Evolutionary conservation across 306 rosid species (phyloP).

Genomic region (Oxytropis ochrocephala): DNA sequence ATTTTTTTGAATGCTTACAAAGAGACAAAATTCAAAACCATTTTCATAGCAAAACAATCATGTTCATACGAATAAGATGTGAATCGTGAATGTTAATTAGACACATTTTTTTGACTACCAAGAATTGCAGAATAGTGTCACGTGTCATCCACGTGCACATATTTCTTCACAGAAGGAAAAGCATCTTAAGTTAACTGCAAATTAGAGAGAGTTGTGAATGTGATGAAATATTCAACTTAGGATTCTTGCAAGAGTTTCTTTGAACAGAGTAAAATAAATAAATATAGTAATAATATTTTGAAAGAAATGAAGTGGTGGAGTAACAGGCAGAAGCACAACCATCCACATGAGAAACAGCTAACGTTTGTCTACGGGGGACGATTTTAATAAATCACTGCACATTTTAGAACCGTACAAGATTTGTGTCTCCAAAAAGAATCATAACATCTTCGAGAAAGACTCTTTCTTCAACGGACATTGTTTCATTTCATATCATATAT

Average conservation of each 20-base stretch:
- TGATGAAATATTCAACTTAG: slow-evolving; percentile 10
- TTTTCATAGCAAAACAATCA: slow-evolving; percentile 20
- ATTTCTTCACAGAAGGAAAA: slow-evolving; percentile 10
- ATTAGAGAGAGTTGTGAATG: background rate
- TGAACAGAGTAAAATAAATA: slow-evolving; percentile 14
- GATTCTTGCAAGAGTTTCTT: slow-evolving; percentile 18
- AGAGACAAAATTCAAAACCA: slow-evolving; percentile 10
- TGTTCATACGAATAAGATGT: slow-evolving; percentile 17
- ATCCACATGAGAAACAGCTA: slow-evolving; percentile 61
- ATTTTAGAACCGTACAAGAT: slow-evolving; percentile 39
- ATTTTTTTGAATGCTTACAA: background rate
- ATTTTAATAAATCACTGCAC: slow-evolving; percentile 26
- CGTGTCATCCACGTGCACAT: slow-evolving; percentile 31
- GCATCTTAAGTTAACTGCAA: slow-evolving; percentile 34
- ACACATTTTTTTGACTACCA: slow-evolving; percentile 19
- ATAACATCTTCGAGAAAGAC: slow-evolving; percentile 26
- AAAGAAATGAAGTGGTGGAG: background rate
- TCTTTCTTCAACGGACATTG: background rate
- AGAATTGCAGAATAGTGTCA: slow-evolving; percentile 23
- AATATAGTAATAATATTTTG: background rate
- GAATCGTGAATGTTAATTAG: slow-evolving; percentile 8
- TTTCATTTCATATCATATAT: background rate
- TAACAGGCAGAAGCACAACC: background rate
- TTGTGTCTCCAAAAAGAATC: slow-evolving; percentile 34
- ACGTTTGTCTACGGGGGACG: slow-evolving; percentile 28